phyloP scores from a whole-genome alignment of 495 filamentous ascomycete species.

The Articulospora tetracladia region DNA sequence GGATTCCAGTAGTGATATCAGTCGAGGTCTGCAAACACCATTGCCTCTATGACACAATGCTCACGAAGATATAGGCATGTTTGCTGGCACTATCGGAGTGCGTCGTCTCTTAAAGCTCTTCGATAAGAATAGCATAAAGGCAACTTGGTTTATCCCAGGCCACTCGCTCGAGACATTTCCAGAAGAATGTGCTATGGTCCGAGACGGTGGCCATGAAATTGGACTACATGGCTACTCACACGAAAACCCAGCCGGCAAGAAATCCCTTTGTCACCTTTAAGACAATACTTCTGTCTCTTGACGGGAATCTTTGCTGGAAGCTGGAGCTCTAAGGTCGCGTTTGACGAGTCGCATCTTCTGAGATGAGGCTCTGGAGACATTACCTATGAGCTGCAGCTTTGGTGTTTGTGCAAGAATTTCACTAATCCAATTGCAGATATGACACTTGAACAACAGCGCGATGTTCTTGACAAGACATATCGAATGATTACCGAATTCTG shows the following conservation, averaged over 20 bases:
- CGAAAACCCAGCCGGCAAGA: slow-evolving; percentile 77
- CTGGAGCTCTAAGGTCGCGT: no score
- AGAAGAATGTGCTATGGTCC: slow-evolving; percentile 66
- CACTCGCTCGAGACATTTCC: slow-evolving; percentile 77
- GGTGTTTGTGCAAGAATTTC: no score
- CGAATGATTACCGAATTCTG: slow-evolving; percentile 68
- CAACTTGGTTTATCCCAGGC: slow-evolving; percentile 80
- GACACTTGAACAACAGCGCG: slow-evolving; percentile 69
- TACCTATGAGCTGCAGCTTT: no score
- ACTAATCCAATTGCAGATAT: no score
- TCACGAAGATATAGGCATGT: slow-evolving; percentile 46
- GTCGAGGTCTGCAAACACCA: slow-evolving; percentile 41
- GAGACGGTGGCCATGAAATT: slow-evolving; percentile 77
- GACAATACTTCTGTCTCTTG: no score
- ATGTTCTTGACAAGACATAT: slow-evolving; percentile 74
- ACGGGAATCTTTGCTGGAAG: no score
- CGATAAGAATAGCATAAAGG: slow-evolving; percentile 76
- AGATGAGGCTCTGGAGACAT: no score
- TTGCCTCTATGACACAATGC: neutral
- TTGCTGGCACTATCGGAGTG: slow-evolving; percentile 69
- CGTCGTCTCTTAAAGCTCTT: slow-evolving; percentile 71
- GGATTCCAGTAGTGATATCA: slow-evolving; percentile 66
- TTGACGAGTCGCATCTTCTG: no score
- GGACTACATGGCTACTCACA: slow-evolving; percentile 73
- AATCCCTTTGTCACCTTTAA: no score